Base-by-base conservation (phyloP, 106 monocot species). In the Phalaenopsis equestris region DNA sequence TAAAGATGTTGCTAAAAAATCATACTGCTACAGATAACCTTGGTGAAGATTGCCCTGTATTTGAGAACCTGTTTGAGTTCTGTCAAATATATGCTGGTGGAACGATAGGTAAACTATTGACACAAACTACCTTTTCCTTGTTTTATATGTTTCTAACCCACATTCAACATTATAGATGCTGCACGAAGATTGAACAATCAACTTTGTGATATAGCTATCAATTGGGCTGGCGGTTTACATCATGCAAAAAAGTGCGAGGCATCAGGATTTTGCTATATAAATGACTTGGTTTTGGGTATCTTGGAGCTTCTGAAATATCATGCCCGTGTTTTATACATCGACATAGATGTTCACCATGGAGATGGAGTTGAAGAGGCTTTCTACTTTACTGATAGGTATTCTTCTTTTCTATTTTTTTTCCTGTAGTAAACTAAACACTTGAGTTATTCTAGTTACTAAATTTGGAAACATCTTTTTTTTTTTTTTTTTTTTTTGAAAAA, bases 321-420 rank as follows among this genome's bases (percentile, higher is more conserved):
- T 90, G 90, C 94, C 45, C 87, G 98, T 45, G 92, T 98, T 83
- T 73, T 98, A 15, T 98, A 98, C 79, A 92, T 98, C 42, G 98
- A 98, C 83, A 98, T 98, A 79, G 98, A 98, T 88, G 89, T 98
- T 56, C 98, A 98, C 86, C 98, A 98, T 86, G 98, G 98, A 37
- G 98, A 98, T 86, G 98, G 98, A 49, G 98, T 98, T 79, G 94
- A 98, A 90, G 98, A 98, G 85, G 94, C 98, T 58, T 98, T 94
- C 75, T 98, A 92, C 79, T 98, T 92, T 88, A 94, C 94, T 61
- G 94, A 98, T 84, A 98, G 97, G 97, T 88, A 84, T 70, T 65
- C 30, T 37, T 77, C 6, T 38, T 39, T 39, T 38, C 38, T 70
- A 38, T 70, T 70, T 70, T 70, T 36, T 3, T 68, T 24, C 18